These are phyloP conservation scores for Botrytis squamosa DNA, from an alignment of 2,329 filamentous ascomycete species.

Conservation along the genomic window DNA sequence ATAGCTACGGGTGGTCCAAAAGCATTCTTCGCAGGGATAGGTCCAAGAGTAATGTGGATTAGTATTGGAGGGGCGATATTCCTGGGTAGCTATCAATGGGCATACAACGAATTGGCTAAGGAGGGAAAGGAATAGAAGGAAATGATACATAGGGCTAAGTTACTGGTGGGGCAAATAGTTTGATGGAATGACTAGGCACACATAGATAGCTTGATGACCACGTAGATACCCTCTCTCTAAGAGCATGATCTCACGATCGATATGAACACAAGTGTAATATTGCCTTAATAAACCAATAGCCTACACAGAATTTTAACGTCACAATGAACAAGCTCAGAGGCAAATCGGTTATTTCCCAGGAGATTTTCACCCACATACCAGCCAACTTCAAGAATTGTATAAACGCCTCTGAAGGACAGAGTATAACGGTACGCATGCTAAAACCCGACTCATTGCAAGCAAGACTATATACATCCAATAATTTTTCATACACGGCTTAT, in stretches of 20 bases:
- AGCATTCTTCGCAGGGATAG: conserved; percentile 73
- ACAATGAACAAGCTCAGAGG: not conserved
- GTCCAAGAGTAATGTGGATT: conserved; percentile 90
- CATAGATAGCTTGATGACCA: conserved; percentile 2
- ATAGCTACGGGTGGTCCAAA: conserved; percentile 60
- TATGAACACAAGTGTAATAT: not conserved
- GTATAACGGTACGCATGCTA: not conserved
- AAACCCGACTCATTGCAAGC: not conserved
- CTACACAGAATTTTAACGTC: not conserved
- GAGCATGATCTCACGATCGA: conserved; percentile 13
- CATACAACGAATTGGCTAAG: conserved; percentile 65
- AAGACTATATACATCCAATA: not conserved
- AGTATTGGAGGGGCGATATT: conserved; percentile 93
- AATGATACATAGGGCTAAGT: not conserved
- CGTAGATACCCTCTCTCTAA: not conserved
- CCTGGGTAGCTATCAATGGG: conserved; percentile 88
- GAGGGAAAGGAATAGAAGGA: conserved; percentile 13
- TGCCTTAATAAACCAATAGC: not conserved
- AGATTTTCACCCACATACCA: too few relatives aligned
- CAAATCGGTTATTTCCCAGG: not conserved
- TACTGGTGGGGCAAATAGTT: not conserved
- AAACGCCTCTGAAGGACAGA: not conserved
- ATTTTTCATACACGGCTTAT: not conserved
- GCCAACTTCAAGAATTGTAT: not conserved
- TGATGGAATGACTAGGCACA: not conserved